These are phyloP conservation scores for Berberis thunbergii DNA, from an alignment of 164 flowering plant species.

Conservation along the genomic window DNA sequence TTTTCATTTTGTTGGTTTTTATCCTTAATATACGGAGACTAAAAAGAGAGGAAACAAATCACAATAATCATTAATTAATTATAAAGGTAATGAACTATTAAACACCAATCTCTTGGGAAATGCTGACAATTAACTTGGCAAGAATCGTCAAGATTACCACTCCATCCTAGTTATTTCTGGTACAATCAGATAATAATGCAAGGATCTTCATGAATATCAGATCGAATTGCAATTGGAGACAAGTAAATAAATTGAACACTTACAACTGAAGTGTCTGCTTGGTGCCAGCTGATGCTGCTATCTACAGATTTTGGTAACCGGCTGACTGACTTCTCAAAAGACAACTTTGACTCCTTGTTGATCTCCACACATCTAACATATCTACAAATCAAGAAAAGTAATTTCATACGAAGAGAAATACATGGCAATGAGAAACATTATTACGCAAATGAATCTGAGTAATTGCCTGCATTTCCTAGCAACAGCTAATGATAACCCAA, in stretches of 20 bases:
- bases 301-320: slow-evolving; percentile 58
- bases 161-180: background rate
- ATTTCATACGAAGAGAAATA: background rate
- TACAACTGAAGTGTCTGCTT: slow-evolving; percentile 77
- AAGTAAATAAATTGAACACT: slow-evolving; percentile 15
- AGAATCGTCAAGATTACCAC: background rate
- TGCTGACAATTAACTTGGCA: too few relatives aligned
- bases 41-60: too few relatives aligned
- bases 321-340: slow-evolving; percentile 77
- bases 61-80: too few relatives aligned
- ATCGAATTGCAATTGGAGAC: background rate
- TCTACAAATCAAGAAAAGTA: slow-evolving; percentile 27
- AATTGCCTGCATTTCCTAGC: slow-evolving; percentile 81
- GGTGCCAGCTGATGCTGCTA: slow-evolving; percentile 90
- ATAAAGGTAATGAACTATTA: too few relatives aligned
- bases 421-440: background rate
- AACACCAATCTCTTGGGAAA: too few relatives aligned
- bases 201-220: slow-evolving; percentile 3
- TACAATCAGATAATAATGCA: background rate
- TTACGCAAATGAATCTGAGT: background rate
- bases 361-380: slow-evolving; percentile 85
- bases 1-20: too few relatives aligned
- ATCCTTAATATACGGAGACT: too few relatives aligned
- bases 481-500: slow-evolving; percentile 83
- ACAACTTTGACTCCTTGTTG: slow-evolving; percentile 80